Base-by-base conservation (phyloP, 106 monocot species). In the Dioscorea zingiberensis region DNA sequence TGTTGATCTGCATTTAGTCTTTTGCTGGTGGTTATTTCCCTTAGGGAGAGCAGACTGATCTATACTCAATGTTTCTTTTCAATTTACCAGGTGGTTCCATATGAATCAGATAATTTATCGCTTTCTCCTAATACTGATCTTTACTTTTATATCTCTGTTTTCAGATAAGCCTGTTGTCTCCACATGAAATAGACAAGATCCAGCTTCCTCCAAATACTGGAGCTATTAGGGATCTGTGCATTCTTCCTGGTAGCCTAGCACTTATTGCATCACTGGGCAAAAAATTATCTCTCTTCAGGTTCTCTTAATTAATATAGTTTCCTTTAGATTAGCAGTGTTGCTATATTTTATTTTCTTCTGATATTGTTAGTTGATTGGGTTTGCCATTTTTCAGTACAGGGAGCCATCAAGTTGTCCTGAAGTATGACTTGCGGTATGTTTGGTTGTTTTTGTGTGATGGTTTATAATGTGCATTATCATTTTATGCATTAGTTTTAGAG, bases 251-350 rank as follows among this genome's bases (percentile, higher is more conserved):
- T 61, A 71, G 78, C 26, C 83, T 81, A 72, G 80, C 74, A 53
- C 81, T 91, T 49, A 67, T 95, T 68, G 91, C 91, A 38, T 95
- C 95, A 30, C 64, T 91, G 21, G 88, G 95, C 54, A 87, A 69
- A 54, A 95, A 87, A 74, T 64, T 95, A 59, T 85, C 83, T 60
- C 70, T 91, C 74, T 83, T 91, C 74, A 95, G 91, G 95, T 95
- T 19, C 27, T 48, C 23, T 71, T 47, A 13, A 22, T 44, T 56
- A 3, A 56, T 56, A 56, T 21, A 21, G 4, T 22, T 7, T 57
- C 56, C 25, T 9, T 63, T 63, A 21, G 3, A 22, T 62, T 19
- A 21, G 22, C 29, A 48, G 15, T 60, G 15, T 21, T 48, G 26
- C 25, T 48, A 48, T 60, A 7, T 4, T 45, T 49, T 28, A 54